phyloP scores from a whole-genome alignment of 805 yeast species.

The Pachysolen tannophilus region DNA sequence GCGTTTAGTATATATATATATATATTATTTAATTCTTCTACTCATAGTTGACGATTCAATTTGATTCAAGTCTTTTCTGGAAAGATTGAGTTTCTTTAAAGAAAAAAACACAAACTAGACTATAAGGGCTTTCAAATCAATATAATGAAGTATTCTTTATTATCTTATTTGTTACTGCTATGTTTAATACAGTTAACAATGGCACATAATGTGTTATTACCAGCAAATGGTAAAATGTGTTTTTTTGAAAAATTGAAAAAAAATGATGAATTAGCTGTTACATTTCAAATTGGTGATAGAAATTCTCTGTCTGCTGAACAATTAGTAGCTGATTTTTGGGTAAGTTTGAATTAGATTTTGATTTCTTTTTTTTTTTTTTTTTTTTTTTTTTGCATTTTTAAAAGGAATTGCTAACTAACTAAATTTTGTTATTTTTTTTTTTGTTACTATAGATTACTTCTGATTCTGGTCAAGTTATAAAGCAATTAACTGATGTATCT shows the following conservation, averaged over 20 bases:
- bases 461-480: constrained; percentile 40
- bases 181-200: too few relatives aligned
- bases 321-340: constrained; percentile 58
- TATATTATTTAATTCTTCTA: too few relatives aligned
- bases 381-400: neutral
- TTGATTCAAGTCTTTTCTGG: too few relatives aligned
- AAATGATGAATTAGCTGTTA: constrained; percentile 80
- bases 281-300: constrained; percentile 92
- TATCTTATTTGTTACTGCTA: too few relatives aligned
- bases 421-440: too few relatives aligned
- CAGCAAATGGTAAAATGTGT: constrained; percentile 81
- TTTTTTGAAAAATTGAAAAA: constrained; percentile 76
- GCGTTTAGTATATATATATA: too few relatives aligned
- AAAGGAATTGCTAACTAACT: constrained; percentile 1
- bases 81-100: too few relatives aligned
- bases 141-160: too few relatives aligned
- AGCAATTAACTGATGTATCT: constrained; percentile 46
- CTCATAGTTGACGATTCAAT: too few relatives aligned
- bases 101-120: too few relatives aligned
- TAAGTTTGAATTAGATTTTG: constrained; percentile 15
- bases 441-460: constrained; percentile 20
- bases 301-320: constrained; percentile 65
- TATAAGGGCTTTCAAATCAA: too few relatives aligned
- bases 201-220: constrained; percentile 81
- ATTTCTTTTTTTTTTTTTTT: too few relatives aligned